phyloP scores from a whole-genome alignment of 73 alveolate genomes.

The Paramecium bursaria region DNA sequence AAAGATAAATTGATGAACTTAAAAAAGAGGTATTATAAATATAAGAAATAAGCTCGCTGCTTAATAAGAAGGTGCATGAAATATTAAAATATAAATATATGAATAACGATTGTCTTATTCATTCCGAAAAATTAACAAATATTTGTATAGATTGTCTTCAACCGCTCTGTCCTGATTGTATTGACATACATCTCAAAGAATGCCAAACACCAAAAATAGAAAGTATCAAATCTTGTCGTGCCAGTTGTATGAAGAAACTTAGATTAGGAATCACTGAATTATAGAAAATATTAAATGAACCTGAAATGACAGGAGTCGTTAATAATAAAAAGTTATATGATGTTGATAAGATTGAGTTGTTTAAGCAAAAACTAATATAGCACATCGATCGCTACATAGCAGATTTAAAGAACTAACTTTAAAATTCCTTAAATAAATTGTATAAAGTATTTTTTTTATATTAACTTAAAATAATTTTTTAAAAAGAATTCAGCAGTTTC shows the following conservation, averaged over 20 bases:
- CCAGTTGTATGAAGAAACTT: slow-evolving; percentile 1
- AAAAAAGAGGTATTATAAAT: slow-evolving; percentile 74
- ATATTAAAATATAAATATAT: too few species aligned
- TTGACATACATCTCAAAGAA: slow-evolving; percentile 34
- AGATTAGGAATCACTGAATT: background rate
- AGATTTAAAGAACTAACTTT: too few species aligned
- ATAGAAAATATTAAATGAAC: background rate
- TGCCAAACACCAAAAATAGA: slow-evolving; percentile 22
- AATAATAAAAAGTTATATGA: too few species aligned
- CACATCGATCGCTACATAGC: too few species aligned
- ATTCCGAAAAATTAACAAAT: slow-evolving; percentile 34
- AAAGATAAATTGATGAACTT: slow-evolving; percentile 85
- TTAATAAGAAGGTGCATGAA: too few species aligned
- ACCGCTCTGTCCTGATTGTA: slow-evolving; percentile 59
- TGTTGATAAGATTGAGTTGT: too few species aligned
- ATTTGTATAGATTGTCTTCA: slow-evolving; percentile 42
- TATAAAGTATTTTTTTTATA: too few species aligned
- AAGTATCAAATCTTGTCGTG: slow-evolving; percentile 44
- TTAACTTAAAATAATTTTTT: too few species aligned
- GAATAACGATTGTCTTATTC: slow-evolving; percentile 22
- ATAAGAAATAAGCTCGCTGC: too few species aligned
- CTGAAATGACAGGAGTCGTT: slow-evolving; percentile 45
- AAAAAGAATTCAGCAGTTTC: too few species aligned
- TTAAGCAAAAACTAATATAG: too few species aligned
- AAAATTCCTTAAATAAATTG: too few species aligned